Base-by-base conservation (phyloP, 352 stramenopile species). In the Pythium graminicola region DNA sequence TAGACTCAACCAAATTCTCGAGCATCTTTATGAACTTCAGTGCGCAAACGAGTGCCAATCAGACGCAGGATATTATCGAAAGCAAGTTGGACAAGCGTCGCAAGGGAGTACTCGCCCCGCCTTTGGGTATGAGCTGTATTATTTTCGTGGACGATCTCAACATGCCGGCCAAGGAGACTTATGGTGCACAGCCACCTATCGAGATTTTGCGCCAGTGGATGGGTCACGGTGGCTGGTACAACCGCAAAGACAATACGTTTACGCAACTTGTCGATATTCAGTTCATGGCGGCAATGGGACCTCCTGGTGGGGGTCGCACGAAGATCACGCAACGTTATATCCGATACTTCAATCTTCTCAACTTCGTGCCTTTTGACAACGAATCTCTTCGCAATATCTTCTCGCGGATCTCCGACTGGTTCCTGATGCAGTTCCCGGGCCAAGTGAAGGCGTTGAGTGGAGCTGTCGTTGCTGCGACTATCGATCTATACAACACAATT, bases 81-180 rank as follows among this genome's bases (percentile, higher is more conserved):
- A 85, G 73, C 48, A 97, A 97, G 48, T 74, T 97, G 6, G 86
- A 97, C 69, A 97, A 97, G 57, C 98, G 98, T 57, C 73, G 93
- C 26, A 97, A 97, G 63, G 97, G 96, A 41, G 57, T 97, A 3
- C 65, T 98, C 0, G 93, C 93, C 0, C 87, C 94, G 0, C 82
- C 93, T 0, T 74, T 76, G 0, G 86, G 83, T 2, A 94, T 90
- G 41, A 81, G 76, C 13, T 89, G 94, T 75, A 64, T 97, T 24
- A 81, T 98, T 31, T 98, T 98, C 58, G 92, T 98, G 1, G 94
- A 98, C 58, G 94, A 98, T 54, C 82, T 98, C 1, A 98, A 98
- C 60, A 76, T 98, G 16, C 94, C 94, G 1, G 71, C 94, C 1
- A 82, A 97, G 0, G 94, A 98, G 45, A 81, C 94, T 50, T 98